Evolutionary conservation across 1,284 basidiomycete genomes (phyloP), one percentile per base, ranked within the genome.

Genomic region (Leccinum griseonigrum): DNA sequence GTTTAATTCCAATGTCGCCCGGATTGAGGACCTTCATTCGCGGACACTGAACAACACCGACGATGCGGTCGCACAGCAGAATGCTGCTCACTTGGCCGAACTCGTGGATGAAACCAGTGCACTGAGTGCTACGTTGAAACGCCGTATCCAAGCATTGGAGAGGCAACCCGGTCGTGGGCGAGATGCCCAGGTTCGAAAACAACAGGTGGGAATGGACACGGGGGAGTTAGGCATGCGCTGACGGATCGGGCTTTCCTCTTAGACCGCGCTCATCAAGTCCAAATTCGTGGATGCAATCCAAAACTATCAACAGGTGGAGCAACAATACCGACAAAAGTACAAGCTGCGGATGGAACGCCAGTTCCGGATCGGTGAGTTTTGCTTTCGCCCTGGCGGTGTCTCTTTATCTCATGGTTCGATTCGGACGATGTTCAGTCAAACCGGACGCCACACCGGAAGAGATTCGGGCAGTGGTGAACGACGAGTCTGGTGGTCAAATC

Each of bases 261-360:
- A 92, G 89, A 90, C 86, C 36, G 88, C 85, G 3, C 75, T 92
- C 34, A 85, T 93, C 65, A 92, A 91, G 76, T 84, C 86, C 58
- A 93, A 92, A 75, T 93, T 93, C 71, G 84, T 92, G 57, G 90
- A 92, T 67, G 90, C 91, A n/a, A 91, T 93, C 64, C 90, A 93
- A 76, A 86, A 81, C 66, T 93, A 92, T 71, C 95, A 98, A 78
- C 85, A 86, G 48, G 94, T 97, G 28, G 97, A 99, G 79, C 91
- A 95, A 76, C 89, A 94, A 72, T 94, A 92, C 75, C 88, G 97
- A 62, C 84, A 90, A 67, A 96, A 94, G 80, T 95, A 97, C 78
- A 94, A 94, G 78, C 93, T 96, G 75, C 84, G 95, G 53, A 88
- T 97, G 81, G 96, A 97, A 79, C 86, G 97, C 65, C 97, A 99